Base-by-base conservation (phyloP, 2,329 filamentous ascomycete species). In the Neofusicoccum sp. region DNA sequence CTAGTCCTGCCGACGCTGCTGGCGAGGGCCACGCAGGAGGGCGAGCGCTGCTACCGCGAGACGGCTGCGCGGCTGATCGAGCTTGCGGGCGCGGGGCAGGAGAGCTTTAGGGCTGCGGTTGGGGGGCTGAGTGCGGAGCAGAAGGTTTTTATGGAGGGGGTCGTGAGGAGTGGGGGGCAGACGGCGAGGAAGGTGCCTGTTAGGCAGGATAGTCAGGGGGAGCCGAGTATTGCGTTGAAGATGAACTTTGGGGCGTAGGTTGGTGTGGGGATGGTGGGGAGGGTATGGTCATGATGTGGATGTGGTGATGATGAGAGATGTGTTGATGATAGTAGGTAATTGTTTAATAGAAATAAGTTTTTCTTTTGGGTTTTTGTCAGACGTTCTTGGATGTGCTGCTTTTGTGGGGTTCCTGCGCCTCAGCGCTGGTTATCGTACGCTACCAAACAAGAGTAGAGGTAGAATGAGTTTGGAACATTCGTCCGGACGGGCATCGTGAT, bases 191-290 rank as follows among this genome's bases (percentile, higher is more conserved):
- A 79, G 80, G 69, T 76, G 73, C 61, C 70, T 77, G 47, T 56
- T 81, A 79, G 64, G 79, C 81, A 77, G 80, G 64, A 85, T 80
- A 33, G 87, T 86, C 56, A 78, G 80, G 52, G 79, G 80, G 54
- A 82, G 76, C 95, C 95, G 11, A 95, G 83, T 66, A 99, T 99
- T 82, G 92, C 92, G 61, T 78, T 99, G 73, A 95, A 96, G 84
- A 96, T 98, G 91, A 84, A 97, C 76, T 98, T 99, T 16, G 39
- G 39, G 28, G 28, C 39, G 9, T 62, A 52, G 11, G 3, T 16
- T 22, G 4, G 11, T 11, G 9, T 6, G 3, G 9, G 14, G 4
- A 9, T 2, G 3, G 3, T 6, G n/a, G 41, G 11, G n/a, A 3
- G 14, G 14, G 7, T 6, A n/a, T 1, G 2, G 41, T 22, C 22